These are phyloP conservation scores for Canna indica DNA, from an alignment of 176 grass and related monocot species.

Conservation along the genomic window DNA sequence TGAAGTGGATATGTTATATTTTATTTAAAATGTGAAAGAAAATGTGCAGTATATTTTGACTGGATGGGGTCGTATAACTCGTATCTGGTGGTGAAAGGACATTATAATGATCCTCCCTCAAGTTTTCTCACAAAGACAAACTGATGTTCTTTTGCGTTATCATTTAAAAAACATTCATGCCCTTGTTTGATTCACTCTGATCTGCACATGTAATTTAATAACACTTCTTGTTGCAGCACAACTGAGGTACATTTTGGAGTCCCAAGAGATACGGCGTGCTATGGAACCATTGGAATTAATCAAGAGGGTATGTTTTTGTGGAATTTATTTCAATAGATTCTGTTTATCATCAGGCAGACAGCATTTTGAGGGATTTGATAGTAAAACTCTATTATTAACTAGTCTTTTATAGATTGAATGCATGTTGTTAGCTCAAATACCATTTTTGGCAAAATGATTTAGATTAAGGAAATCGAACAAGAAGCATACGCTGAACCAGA, in stretches of 20 bases:
- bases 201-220: neutral
- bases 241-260: slow-evolving; percentile 72
- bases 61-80: too few relatives aligned
- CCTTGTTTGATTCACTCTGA: neutral
- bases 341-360: neutral
- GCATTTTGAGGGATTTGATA: neutral
- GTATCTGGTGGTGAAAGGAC: too few relatives aligned
- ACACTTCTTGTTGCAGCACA: slow-evolving; percentile 43
- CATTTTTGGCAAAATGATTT: slow-evolving; percentile 1
- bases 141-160: neutral
- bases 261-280: slow-evolving; percentile 57
- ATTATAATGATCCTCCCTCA: too few relatives aligned
- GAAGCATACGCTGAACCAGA: slow-evolving; percentile 57
- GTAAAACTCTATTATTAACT: neutral
- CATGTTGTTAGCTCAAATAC: neutral
- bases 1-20: neutral
- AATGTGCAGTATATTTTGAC: too few relatives aligned
- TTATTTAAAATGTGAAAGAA: neutral
- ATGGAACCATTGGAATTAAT: slow-evolving; percentile 89
- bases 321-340: neutral
- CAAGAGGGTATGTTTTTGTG: slow-evolving; percentile 46
- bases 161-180: neutral
- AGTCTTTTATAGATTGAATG: neutral
- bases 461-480: slow-evolving; percentile 90
- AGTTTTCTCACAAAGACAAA: too few relatives aligned